phyloP scores from a whole-genome alignment of 192 early-diverging fungal species.

The Oehlia diaphana region DNA sequence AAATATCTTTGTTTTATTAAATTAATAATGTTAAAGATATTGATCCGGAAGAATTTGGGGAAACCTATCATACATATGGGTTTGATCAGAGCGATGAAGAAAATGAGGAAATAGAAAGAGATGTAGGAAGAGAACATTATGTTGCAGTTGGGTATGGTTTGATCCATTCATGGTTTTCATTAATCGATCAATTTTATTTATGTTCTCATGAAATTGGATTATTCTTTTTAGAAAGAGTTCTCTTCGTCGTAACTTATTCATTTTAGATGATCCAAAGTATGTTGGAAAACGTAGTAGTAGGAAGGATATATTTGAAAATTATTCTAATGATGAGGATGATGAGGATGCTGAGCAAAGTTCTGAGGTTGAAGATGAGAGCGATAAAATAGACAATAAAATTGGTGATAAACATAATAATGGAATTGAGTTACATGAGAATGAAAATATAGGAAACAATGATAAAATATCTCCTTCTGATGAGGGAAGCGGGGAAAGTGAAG shows the following conservation, averaged over 20 bases:
- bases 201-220: background rate
- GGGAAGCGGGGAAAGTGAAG: slow-evolving; percentile 40
- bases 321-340: slow-evolving; percentile 41
- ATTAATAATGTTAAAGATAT: slow-evolving; percentile 46
- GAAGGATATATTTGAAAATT: slow-evolving; percentile 56
- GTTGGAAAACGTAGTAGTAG: slow-evolving; percentile 65
- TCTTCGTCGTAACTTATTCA: slow-evolving; percentile 56
- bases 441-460: slow-evolving; percentile 47
- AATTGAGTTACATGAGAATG: slow-evolving; percentile 32
- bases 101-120: slow-evolving; percentile 49
- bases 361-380: slow-evolving; percentile 13
- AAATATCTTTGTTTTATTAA: background rate
- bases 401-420: slow-evolving; percentile 10
- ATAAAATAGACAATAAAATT: slow-evolving; percentile 14
- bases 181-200: background rate
- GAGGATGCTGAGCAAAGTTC: slow-evolving; percentile 34
- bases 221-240: slow-evolving; percentile 54
- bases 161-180: background rate
- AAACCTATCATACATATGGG: slow-evolving; percentile 42
- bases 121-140: slow-evolving; percentile 64
- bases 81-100: slow-evolving; percentile 50
- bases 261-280: slow-evolving; percentile 75
- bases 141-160: slow-evolving; percentile 58
- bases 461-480: slow-evolving; percentile 29
- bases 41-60: slow-evolving; percentile 69